Evolutionary conservation across 768 basidiomycete genomes (phyloP).

Genomic region (Hericium erinaceus): DNA sequence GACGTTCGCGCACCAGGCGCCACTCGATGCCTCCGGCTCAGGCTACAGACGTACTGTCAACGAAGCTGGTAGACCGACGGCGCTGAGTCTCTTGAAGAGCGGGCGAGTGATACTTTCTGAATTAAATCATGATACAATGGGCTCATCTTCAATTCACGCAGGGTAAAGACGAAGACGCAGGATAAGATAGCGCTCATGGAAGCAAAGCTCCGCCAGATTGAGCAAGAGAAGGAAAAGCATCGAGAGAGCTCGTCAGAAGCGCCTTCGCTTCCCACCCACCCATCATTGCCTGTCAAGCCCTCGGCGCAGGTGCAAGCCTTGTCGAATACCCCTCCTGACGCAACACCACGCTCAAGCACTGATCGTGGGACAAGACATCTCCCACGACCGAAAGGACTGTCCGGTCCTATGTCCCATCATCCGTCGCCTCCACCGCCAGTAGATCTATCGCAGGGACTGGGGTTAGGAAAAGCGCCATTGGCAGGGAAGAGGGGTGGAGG

Average conservation of each 20-base stretch:
- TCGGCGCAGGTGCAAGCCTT: background rate
- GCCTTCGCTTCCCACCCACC: slow-evolving; percentile 24
- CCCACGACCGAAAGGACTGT: background rate
- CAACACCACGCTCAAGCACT: slow-evolving; percentile 2
- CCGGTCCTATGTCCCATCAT: background rate
- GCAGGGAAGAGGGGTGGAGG: background rate
- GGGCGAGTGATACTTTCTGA: slow-evolving; percentile 31
- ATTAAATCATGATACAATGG: no score
- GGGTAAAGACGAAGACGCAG: slow-evolving; percentile 42
- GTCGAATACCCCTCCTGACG: background rate
- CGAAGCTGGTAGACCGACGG: slow-evolving; percentile 68
- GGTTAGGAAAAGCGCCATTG: background rate
- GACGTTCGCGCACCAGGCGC: slow-evolving; percentile 87
- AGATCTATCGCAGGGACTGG: background rate
- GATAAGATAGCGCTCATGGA: slow-evolving; percentile 95
- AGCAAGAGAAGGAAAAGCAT: slow-evolving; percentile 22
- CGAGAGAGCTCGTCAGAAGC: slow-evolving; percentile 1
- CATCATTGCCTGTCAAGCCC: slow-evolving; percentile 8
- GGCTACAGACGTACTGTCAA: slow-evolving; percentile 32
- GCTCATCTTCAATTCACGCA: background rate
- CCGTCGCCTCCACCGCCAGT: background rate
- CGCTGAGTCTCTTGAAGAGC: slow-evolving; percentile 81
- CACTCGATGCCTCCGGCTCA: slow-evolving; percentile 25
- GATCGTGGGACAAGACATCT: background rate
- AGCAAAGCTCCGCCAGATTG: slow-evolving; percentile 84